phyloP scores from a whole-genome alignment of 768 basidiomycete genomes.

The Sporobolomyces pararoseus region DNA sequence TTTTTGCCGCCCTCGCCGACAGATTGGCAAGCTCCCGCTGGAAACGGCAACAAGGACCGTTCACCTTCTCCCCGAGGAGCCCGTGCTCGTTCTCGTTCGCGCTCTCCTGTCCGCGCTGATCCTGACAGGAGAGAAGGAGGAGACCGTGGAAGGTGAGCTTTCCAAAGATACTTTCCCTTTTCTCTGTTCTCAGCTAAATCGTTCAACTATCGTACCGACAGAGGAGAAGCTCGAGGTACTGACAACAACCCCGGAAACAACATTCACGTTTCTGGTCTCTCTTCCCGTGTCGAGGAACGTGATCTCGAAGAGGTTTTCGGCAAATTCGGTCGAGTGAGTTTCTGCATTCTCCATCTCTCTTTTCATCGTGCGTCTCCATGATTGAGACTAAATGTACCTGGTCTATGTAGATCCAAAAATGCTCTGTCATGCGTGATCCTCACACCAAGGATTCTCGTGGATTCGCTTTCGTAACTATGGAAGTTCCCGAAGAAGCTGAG shows the following conservation, averaged over 20 bases:
- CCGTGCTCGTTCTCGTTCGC: slow-evolving; percentile 30
- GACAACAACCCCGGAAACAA: slow-evolving; percentile 62
- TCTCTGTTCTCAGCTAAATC: not conserved
- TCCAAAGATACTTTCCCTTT: not conserved
- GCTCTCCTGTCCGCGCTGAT: slow-evolving; percentile 35
- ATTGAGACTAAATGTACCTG: not conserved
- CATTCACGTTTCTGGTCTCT: slow-evolving; percentile 62
- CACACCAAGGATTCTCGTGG: slow-evolving; percentile 69
- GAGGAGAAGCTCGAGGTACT: not conserved
- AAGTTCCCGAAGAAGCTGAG: slow-evolving; percentile 78
- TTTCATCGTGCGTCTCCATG: not conserved
- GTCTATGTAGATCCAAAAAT: slow-evolving; percentile 60
- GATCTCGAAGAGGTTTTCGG: slow-evolving; percentile 83
- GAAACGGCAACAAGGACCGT: slow-evolving; percentile 16
- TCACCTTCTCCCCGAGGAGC: slow-evolving; percentile 32
- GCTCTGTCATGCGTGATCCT: slow-evolving; percentile 64
- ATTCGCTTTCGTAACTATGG: slow-evolving; percentile 88
- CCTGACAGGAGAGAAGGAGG: slow-evolving; percentile 25
- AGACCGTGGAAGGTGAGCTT: slow-evolving; percentile 31
- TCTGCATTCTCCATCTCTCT: not conserved
- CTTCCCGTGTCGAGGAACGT: slow-evolving; percentile 67
- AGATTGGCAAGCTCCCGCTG: slow-evolving; percentile 27
- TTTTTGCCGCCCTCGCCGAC: slow-evolving; percentile 6
- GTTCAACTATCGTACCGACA: not conserved
- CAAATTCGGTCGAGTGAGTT: slow-evolving; percentile 76